These are phyloP conservation scores for Silene conica DNA, from an alignment of 148 eudicot species.

Conservation along the genomic window DNA sequence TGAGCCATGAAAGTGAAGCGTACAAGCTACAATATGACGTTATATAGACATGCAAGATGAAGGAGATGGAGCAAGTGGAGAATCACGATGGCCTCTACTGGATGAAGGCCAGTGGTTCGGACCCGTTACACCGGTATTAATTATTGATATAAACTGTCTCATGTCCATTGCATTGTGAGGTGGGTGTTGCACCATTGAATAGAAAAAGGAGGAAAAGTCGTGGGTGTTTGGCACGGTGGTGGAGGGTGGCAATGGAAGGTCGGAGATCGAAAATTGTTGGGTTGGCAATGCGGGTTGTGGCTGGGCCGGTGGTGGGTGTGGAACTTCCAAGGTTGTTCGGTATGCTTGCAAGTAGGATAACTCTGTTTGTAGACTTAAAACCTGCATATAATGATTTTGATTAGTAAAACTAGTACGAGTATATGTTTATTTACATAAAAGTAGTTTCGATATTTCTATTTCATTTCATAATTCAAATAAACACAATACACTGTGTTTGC, in stretches of 20 bases:
- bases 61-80: constrained; percentile 28
- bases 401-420: too few species aligned
- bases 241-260: constrained; percentile 25
- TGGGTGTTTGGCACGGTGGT: constrained; percentile 30
- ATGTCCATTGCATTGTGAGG: constrained; percentile 26
- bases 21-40: too few species aligned
- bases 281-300: constrained; percentile 36
- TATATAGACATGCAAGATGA: constrained; percentile 23
- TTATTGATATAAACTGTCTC: constrained; percentile 9
- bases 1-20: too few species aligned
- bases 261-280: constrained; percentile 41
- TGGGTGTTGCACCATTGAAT: constrained; percentile 29
- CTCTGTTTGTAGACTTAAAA: constrained; percentile 77
- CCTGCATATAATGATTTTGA: constrained; percentile 32
- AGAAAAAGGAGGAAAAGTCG: constrained; percentile 31
- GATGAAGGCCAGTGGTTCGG: constrained; percentile 3
- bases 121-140: constrained; percentile 9
- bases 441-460: too few species aligned
- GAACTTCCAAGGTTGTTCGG: constrained; percentile 57
- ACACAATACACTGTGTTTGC: too few species aligned
- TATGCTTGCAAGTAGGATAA: constrained; percentile 84
- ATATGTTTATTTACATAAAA: too few species aligned
- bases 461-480: too few species aligned
- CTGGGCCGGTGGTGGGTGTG: constrained; percentile 49
- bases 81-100: constrained; percentile 23